Evolutionary conservation across 805 yeast genomes (phyloP).

Genomic region (Trichomonascus vanleenenianus): DNA sequence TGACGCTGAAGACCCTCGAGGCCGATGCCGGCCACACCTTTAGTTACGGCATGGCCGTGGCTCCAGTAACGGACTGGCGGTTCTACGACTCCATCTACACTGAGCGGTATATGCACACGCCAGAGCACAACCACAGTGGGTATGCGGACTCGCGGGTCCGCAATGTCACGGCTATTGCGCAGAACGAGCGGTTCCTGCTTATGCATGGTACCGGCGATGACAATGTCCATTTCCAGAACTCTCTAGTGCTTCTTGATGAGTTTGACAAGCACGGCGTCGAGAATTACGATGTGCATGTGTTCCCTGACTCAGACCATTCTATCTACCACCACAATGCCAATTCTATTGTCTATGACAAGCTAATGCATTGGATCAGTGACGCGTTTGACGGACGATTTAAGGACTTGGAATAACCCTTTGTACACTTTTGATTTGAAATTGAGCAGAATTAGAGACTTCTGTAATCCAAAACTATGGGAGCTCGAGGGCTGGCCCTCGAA

Average conservation of each 20-base stretch:
- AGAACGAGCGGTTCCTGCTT: constrained; percentile 60
- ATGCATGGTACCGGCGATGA: constrained; percentile 99
- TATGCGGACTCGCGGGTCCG: constrained; percentile 52
- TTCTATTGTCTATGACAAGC: constrained; percentile 59
- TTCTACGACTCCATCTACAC: constrained; percentile 90
- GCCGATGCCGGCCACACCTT: constrained; percentile 67
- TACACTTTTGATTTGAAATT: too few relatives aligned
- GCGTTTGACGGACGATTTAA: constrained; percentile 21
- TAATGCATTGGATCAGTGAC: constrained; percentile 57
- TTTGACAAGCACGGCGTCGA: constrained; percentile 68
- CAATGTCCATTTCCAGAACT: constrained; percentile 91
- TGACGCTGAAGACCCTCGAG: constrained; percentile 85
- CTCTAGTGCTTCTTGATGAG: constrained; percentile 67
- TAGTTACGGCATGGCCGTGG: constrained; percentile 89
- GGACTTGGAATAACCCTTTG: constrained; percentile 4
- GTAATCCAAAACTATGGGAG: too few relatives aligned
- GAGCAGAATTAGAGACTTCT: too few relatives aligned
- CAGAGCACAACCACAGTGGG: constrained; percentile 55
- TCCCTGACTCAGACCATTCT: constrained; percentile 90
- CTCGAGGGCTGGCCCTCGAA: too few relatives aligned
- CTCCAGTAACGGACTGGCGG: constrained; percentile 95
- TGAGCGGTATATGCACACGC: constrained; percentile 88
- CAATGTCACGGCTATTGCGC: constrained; percentile 47
- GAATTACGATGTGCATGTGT: constrained; percentile 82
- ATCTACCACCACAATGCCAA: constrained; percentile 76